Evolutionary conservation across 108 stramenopile genomes (phyloP), one percentile per base, ranked within the genome.

Genomic region (Nannochloropsis salina): DNA sequence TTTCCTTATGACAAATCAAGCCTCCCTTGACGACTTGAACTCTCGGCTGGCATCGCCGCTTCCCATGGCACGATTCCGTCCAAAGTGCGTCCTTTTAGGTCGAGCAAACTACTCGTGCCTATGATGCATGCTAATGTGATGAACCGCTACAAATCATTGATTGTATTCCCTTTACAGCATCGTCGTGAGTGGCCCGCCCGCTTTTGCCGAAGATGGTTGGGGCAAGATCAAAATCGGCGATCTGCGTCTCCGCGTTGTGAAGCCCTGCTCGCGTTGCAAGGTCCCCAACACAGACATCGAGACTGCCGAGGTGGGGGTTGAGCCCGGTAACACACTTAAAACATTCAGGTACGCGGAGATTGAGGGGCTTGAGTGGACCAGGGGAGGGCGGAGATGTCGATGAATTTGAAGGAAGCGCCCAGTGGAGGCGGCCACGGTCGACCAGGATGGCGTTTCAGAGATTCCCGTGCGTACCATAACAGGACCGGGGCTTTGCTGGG

Each of bases 31-130:
- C 18, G 91, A 91, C 42, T 45, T 93, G 83, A 93, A 92, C 84
- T 41, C 80, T 15, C 85, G 91, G 41, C 47, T 92, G 41, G 83
- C 21, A 8, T 11, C 42, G 12, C 82, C 89, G 8, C 22, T 92
- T 2, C 80, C 90, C 20, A 92, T 93, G 90, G 90, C 90, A 21
- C 92, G 92, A 40, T 93, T 93, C 80, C 91, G 92, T 5, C 92
- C 92, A 2, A 93, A 93, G 87, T 88, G 45, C 84, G 87, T 43
- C 20, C 82, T 42, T 18, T 18, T 8, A 18, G 20, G 42, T 4
- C 42, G 20, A 8, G 18, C 6, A 31, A n/a, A n/a, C 3, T 15
- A 8, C 3, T 74, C 61, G 22, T 11, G 18, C 42, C 3, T 42
- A 9, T 9, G 18, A 22, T 41, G 82, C 4, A 42, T 82, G 82